Percentiles rank a stretch among this genome's conserved stretches.
phyloP scores from a whole-genome alignment of 2,329 filamentous ascomycete species.

The Hortaea sp. region DNA sequence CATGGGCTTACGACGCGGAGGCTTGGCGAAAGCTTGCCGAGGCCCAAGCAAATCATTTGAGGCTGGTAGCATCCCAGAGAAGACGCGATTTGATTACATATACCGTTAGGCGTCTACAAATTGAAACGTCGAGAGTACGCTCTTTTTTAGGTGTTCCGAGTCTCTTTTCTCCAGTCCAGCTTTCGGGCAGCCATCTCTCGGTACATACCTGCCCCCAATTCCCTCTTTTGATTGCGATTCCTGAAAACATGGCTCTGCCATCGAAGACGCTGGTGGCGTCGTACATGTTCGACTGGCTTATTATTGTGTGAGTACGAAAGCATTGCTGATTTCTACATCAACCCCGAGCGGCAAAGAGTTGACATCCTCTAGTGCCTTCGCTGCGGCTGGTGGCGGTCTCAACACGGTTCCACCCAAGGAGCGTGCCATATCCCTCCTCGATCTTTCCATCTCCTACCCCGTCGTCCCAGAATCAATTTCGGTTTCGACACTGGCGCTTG shows the following conservation, averaged over 20 bases:
- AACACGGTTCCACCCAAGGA: conserved; percentile 54
- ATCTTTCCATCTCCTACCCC: conserved; percentile 76
- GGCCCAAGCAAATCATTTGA: no score
- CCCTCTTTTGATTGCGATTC: no score
- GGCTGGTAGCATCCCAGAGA: no score
- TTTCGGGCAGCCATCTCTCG: no score
- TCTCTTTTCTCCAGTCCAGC: no score
- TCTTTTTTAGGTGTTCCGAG: no score
- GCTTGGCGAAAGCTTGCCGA: no score
- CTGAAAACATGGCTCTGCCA: background rate
- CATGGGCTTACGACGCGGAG: no score
- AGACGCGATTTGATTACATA: no score
- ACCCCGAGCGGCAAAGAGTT: background rate
- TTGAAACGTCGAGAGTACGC: no score
- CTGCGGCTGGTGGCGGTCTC: conserved; percentile 29
- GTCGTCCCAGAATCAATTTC: conserved; percentile 60
- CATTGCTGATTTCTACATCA: background rate
- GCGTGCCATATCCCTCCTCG: conserved; percentile 60
- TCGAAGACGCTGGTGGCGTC: conserved; percentile 30
- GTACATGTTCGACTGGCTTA: conserved; percentile 65
- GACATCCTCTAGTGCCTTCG: conserved; percentile 25
- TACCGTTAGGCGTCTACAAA: no score
- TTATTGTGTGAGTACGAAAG: conserved; percentile 41
- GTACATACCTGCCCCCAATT: no score
- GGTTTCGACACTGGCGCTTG: conserved; percentile 52